Evolutionary conservation across 179 eudicot species (phyloP).

Genomic region (Heliamphora ciliata): DNA sequence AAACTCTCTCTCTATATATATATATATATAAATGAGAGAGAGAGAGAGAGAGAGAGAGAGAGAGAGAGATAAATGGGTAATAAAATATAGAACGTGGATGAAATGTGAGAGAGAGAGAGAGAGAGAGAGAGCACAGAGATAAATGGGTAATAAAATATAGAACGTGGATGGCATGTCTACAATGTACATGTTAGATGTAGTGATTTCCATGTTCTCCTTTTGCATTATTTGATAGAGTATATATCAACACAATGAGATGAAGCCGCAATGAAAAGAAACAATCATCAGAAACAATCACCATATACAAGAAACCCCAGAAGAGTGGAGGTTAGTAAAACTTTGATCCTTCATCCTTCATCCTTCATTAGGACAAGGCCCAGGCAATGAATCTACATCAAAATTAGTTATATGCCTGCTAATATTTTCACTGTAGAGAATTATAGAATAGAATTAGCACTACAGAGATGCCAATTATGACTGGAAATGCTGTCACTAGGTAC

Average conservation of each 20-base stretch:
- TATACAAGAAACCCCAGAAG: neutral
- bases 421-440: conserved; percentile 63
- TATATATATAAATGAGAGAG: no score
- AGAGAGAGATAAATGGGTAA: no score
- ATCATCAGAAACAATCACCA: neutral
- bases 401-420: no score
- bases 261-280: no score
- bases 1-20: no score
- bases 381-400: conserved; percentile 14
- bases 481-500: conserved; percentile 79
- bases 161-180: conserved; percentile 30
- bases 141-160: neutral
- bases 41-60: no score
- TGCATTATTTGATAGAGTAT: neutral
- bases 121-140: no score
- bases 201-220: conserved; percentile 28
- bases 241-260: neutral
- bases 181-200: conserved; percentile 15
- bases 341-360: neutral
- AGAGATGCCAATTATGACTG: conserved; percentile 77
- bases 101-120: no score
- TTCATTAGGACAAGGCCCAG: neutral
- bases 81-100: no score
- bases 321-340: neutral
- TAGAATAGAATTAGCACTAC: conserved; percentile 83